phyloP scores from a whole-genome alignment of 2,329 filamentous ascomycete species.

The Nannizziopsis arthrosporioides region DNA sequence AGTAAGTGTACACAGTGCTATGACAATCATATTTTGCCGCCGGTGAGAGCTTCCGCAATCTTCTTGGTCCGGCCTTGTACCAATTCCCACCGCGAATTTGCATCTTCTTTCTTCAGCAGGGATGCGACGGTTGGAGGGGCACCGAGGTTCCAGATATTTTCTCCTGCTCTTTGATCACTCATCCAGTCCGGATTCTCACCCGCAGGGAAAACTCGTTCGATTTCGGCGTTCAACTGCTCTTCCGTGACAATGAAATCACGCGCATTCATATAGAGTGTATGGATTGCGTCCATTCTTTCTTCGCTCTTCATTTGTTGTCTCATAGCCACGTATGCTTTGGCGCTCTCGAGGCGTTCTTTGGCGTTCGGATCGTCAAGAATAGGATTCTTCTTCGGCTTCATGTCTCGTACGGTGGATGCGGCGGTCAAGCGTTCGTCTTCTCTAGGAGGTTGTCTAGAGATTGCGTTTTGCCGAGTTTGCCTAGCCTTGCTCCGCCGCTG shows the following conservation, averaged over 20 bases:
- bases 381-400: conserved; percentile 38
- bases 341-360: conserved; percentile 42
- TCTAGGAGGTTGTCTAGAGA: conserved; percentile 53
- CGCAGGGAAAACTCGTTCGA: conserved; percentile 65
- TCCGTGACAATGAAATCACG: conserved; percentile 77
- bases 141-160: conserved; percentile 43
- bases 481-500: conserved; percentile 36
- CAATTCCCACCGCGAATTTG: conserved; percentile 30
- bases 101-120: conserved; percentile 24
- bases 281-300: conserved; percentile 57
- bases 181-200: conserved; percentile 37
- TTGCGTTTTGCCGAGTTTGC: conserved; percentile 39
- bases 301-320: conserved; percentile 44
- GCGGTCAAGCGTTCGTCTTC: conserved; percentile 68
- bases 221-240: conserved; percentile 57
- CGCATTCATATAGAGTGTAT: conserved; percentile 83
- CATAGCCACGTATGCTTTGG: conserved; percentile 29
- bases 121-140: conserved; percentile 33
- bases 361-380: conserved; percentile 53
- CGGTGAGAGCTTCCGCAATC: conserved; percentile 56
- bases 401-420: conserved; percentile 49
- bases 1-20: neutral
- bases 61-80: conserved; percentile 49
- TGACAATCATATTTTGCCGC: conserved; percentile 40
- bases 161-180: conserved; percentile 32